Percentiles rank a stretch among this genome's conserved stretches.
These are phyloP conservation scores for Xylaria grammica DNA, from an alignment of 495 filamentous ascomycete genomes.

Conservation along the genomic window DNA sequence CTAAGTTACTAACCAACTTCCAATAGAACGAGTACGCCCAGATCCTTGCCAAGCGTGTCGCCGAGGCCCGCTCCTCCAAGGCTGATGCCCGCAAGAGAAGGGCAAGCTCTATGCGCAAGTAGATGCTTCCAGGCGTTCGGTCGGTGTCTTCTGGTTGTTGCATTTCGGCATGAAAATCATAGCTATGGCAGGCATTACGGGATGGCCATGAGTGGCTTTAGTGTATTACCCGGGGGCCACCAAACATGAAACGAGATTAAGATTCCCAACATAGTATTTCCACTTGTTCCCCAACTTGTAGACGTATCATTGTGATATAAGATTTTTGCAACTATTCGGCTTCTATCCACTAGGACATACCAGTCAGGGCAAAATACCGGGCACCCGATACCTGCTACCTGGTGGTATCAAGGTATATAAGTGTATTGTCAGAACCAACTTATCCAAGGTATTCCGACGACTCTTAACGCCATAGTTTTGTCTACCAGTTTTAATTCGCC, in stretches of 20 bases:
- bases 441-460: constrained; percentile 24
- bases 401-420: too few relatives aligned
- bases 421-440: neutral
- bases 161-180: constrained; percentile 43
- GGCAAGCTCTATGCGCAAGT: constrained; percentile 95
- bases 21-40: constrained; percentile 86
- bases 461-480: constrained; percentile 17
- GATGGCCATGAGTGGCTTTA: constrained; percentile 31
- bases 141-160: constrained; percentile 45
- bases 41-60: constrained; percentile 91
- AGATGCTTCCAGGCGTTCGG: constrained; percentile 55
- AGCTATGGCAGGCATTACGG: constrained; percentile 35
- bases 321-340: too few relatives aligned
- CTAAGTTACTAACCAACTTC: constrained; percentile 42
- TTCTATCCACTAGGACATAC: too few relatives aligned
- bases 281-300: neutral
- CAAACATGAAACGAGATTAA: constrained; percentile 33
- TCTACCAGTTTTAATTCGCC: constrained; percentile 27
- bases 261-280: constrained; percentile 33
- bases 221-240: constrained; percentile 36
- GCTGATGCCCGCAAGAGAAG: constrained; percentile 92
- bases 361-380: too few relatives aligned
- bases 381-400: too few relatives aligned
- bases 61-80: constrained; percentile 90
- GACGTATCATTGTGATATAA: constrained; percentile 15